Conservation (phyloP, 495 filamentous ascomycete genomes). For the Talaromyces stipitatus region DNA sequence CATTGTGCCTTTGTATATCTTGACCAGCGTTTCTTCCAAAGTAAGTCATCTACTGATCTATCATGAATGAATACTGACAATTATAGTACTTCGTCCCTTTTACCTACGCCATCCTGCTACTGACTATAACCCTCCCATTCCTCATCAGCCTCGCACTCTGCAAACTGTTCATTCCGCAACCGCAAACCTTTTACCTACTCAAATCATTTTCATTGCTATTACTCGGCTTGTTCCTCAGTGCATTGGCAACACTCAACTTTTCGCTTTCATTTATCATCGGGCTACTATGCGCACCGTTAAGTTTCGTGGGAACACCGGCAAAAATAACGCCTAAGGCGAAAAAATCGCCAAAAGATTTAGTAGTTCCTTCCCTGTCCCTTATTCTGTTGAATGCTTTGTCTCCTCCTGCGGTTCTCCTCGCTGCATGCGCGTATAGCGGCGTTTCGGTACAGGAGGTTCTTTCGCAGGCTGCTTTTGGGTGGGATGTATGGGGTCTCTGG, state of each 20-base stretch:
- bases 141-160: conserved; percentile 28
- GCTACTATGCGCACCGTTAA: conserved; percentile 65
- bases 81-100: conserved; percentile 45
- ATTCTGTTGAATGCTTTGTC: conserved; percentile 51
- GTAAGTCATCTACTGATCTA: conserved; percentile 39
- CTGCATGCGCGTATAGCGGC: conserved; percentile 42
- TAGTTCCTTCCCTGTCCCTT: conserved; percentile 18
- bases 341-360: conserved; percentile 4
- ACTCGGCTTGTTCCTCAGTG: conserved; percentile 82
- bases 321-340: conserved; percentile 3
- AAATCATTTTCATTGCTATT: conserved; percentile 88
- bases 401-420: conserved; percentile 56
- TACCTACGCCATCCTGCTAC: conserved; percentile 45
- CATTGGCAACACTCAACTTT: conserved; percentile 95
- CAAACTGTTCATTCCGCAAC: conserved; percentile 18
- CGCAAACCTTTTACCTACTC: conserved; percentile 51
- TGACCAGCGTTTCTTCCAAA: conserved; percentile 63
- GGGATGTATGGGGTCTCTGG: conserved; percentile 88
- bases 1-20: conserved; percentile 77
- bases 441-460: conserved; percentile 50
- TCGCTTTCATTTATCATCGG: conserved; percentile 82
- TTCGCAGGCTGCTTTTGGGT: conserved; percentile 74
- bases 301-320: conserved; percentile 45
- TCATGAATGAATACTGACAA: conserved; percentile 18
- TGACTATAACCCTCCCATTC: conserved; percentile 49